Conservation (phyloP, 2,329 filamentous ascomycete species). For the Venturia pyrina region DNA sequence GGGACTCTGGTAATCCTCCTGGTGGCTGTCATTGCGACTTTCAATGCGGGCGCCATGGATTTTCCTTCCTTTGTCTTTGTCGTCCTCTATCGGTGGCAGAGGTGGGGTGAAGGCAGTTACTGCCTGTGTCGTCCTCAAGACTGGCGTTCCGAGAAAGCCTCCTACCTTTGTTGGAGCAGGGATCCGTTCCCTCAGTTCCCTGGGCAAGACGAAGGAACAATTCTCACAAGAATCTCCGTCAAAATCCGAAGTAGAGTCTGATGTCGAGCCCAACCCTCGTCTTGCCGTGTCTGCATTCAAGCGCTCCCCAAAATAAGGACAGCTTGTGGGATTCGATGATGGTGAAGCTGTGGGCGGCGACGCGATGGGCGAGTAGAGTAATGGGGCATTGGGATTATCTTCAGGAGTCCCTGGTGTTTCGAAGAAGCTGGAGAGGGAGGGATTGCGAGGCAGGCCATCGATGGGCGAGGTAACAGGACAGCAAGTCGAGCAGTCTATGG, state of each 20-base stretch:
- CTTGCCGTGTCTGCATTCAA: background rate
- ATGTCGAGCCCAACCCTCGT: slow-evolving; percentile 21
- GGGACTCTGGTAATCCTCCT: background rate
- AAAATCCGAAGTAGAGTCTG: slow-evolving; percentile 29
- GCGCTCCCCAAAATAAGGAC: slow-evolving; percentile 36
- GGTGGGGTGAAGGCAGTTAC: slow-evolving; percentile 35
- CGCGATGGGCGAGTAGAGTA: slow-evolving; percentile 28
- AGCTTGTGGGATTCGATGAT: slow-evolving; percentile 23
- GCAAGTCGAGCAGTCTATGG: slow-evolving; percentile 44
- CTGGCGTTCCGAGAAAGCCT: slow-evolving; percentile 41
- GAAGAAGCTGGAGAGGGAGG: slow-evolving; percentile 16
- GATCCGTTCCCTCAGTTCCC: slow-evolving; percentile 42
- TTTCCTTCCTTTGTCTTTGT: slow-evolving; percentile 5
- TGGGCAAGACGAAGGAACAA: slow-evolving; percentile 46
- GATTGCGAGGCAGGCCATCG: slow-evolving; percentile 24
- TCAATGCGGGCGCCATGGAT: background rate
- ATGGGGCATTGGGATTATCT: slow-evolving; percentile 16
- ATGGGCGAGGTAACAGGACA: slow-evolving; percentile 21
- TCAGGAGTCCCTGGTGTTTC: slow-evolving; percentile 18
- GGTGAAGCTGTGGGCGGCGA: slow-evolving; percentile 32
- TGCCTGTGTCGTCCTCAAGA: slow-evolving; percentile 44
- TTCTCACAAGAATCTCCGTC: slow-evolving; percentile 47
- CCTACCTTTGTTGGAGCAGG: slow-evolving; percentile 39
- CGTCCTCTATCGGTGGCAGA: background rate
- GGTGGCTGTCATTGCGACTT: background rate